Evolutionary conservation across 2,329 filamentous ascomycete species (phyloP).

Genomic region (Aspergillus fischeri): DNA sequence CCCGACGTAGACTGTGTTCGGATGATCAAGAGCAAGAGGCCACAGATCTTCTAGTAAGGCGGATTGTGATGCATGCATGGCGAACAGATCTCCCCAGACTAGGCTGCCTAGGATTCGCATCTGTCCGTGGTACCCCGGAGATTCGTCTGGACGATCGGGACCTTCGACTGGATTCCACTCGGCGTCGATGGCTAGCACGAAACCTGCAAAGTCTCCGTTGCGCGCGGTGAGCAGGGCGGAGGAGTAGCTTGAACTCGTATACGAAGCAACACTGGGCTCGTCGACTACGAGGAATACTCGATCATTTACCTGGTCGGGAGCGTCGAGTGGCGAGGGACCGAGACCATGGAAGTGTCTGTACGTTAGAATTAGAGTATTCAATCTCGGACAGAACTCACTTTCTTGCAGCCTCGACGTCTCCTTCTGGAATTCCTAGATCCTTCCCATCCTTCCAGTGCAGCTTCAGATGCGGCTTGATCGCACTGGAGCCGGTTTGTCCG

Average conservation of each 20-base stretch:
- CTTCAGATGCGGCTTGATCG: slow-evolving; percentile 19
- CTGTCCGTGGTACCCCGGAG: slow-evolving; percentile 18
- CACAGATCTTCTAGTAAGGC: slow-evolving; percentile 19
- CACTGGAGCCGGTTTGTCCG: slow-evolving; percentile 14
- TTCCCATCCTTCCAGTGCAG: slow-evolving; percentile 24
- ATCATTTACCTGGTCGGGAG: not conserved
- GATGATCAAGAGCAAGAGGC: slow-evolving; percentile 26
- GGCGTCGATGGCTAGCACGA: slow-evolving; percentile 23
- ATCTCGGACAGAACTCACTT: not conserved
- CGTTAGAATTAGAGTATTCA: not conserved
- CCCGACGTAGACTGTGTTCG: slow-evolving; percentile 25
- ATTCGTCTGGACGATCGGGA: slow-evolving; percentile 13
- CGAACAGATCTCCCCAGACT: slow-evolving; percentile 27
- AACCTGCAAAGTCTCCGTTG: slow-evolving; percentile 16
- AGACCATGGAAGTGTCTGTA: slow-evolving; percentile 11
- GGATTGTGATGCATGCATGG: slow-evolving; percentile 12
- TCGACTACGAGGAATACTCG: slow-evolving; percentile 17
- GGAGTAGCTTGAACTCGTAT: slow-evolving; percentile 8
- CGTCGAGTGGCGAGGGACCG: not conserved
- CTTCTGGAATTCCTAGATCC: slow-evolving; percentile 14
- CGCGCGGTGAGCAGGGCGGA: slow-evolving; percentile 4
- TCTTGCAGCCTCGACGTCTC: slow-evolving; percentile 10
- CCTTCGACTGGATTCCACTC: slow-evolving; percentile 12
- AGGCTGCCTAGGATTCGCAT: slow-evolving; percentile 28
- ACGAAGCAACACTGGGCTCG: slow-evolving; percentile 12